Conservation (phyloP, 106 monocot genomes). For the Allium fistulosum region DNA sequence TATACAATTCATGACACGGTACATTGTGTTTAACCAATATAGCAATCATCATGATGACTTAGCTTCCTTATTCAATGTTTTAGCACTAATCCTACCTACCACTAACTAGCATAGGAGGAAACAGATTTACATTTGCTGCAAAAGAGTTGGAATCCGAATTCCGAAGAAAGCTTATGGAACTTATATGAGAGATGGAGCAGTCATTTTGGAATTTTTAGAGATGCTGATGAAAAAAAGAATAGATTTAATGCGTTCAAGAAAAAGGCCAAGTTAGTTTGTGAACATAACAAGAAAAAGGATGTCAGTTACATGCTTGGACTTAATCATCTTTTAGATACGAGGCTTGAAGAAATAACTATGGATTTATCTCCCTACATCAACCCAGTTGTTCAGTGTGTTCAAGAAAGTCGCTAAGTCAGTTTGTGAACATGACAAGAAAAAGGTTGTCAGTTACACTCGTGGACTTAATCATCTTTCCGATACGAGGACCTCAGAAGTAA, state of each 20-base stretch:
- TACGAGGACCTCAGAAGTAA: too few relatives aligned
- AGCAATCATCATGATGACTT: too few relatives aligned
- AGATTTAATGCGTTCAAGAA: constrained; percentile 46
- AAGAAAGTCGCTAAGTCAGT: too few relatives aligned
- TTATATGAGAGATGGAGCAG: constrained; percentile 22
- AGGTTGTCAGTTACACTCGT: too few relatives aligned
- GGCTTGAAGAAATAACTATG: constrained; percentile 28
- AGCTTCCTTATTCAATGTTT: too few relatives aligned
- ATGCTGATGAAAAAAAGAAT: constrained; percentile 14
- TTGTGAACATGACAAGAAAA: too few relatives aligned
- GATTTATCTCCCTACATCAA: background rate
- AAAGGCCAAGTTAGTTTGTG: constrained; percentile 28
- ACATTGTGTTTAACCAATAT: too few relatives aligned
- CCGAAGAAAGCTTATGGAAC: constrained; percentile 19
- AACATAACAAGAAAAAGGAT: constrained; percentile 26
- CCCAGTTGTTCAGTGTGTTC: too few relatives aligned
- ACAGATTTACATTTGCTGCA: background rate
- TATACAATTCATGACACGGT: too few relatives aligned
- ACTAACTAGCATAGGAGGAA: too few relatives aligned
- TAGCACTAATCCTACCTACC: too few relatives aligned
- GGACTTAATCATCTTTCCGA: too few relatives aligned
- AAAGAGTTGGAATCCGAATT: constrained; percentile 18
- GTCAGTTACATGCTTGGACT: constrained; percentile 29
- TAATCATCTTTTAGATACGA: background rate
- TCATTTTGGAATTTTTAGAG: constrained; percentile 11